Percentiles rank a stretch among this genome's conserved stretches.
Evolutionary conservation across 2,329 filamentous ascomycete species (phyloP).

Genomic region (Dendrostoma leiphaemia): DNA sequence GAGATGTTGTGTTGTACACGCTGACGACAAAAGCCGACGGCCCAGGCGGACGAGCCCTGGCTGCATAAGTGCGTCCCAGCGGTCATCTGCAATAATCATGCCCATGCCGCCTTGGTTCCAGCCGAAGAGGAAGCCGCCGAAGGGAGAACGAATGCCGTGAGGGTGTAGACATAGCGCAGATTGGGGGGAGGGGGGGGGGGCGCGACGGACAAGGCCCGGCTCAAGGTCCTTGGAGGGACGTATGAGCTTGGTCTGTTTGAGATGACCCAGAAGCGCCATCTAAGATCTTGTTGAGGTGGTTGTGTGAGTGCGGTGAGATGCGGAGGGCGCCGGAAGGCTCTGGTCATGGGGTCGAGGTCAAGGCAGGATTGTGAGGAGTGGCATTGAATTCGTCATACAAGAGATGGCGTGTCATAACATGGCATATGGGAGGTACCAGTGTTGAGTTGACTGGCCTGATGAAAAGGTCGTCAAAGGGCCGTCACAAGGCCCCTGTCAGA

Average conservation of each 20-base stretch:
- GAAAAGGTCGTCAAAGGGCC: too few relatives aligned
- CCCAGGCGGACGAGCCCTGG: slow-evolving; percentile 29
- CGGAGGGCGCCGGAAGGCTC: background rate
- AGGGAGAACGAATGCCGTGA: slow-evolving; percentile 24
- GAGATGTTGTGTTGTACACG: slow-evolving; percentile 31
- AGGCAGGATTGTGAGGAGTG: too few relatives aligned
- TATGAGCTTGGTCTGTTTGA: slow-evolving; percentile 28
- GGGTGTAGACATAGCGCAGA: slow-evolving; percentile 28
- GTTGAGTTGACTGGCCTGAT: too few relatives aligned
- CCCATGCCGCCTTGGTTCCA: slow-evolving; percentile 32
- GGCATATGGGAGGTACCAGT: too few relatives aligned
- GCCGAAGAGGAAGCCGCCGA: slow-evolving; percentile 30
- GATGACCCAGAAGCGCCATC: slow-evolving; percentile 7
- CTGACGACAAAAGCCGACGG: slow-evolving; percentile 29
- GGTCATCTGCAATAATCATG: slow-evolving; percentile 30
- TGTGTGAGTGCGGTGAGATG: background rate
- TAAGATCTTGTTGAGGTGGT: too few relatives aligned
- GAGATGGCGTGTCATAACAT: too few relatives aligned
- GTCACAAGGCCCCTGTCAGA: background rate
- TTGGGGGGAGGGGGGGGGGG: too few relatives aligned
- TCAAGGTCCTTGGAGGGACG: slow-evolving; percentile 18
- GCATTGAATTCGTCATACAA: background rate
- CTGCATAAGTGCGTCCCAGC: slow-evolving; percentile 28
- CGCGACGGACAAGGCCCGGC: slow-evolving; percentile 19
- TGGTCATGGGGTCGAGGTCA: too few relatives aligned